These are phyloP conservation scores for Tricholoma bakamatsutake DNA, from an alignment of 768 basidiomycete genomes.

Conservation along the genomic window DNA sequence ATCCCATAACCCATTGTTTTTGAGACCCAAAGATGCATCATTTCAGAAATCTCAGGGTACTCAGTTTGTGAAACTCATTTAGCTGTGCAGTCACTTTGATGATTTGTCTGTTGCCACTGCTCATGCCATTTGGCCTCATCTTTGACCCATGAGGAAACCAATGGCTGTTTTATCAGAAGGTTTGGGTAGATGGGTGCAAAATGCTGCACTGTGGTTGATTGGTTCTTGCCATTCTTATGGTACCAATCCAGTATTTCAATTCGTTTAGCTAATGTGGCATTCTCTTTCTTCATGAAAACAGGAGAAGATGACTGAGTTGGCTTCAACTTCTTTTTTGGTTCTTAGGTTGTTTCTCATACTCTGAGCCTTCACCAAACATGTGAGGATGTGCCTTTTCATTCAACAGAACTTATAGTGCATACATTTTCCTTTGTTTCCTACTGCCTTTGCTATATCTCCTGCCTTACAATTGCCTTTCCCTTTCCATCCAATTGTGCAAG, in stretches of 20 bases:
- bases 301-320: background rate
- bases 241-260: too few species aligned
- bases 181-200: conserved; percentile 20
- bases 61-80: conserved; percentile 23
- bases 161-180: conserved; percentile 23
- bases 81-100: conserved; percentile 3
- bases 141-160: conserved; percentile 17
- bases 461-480: background rate
- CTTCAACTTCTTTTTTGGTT: background rate
- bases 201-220: conserved; percentile 17
- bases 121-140: conserved; percentile 18
- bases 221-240: too few species aligned
- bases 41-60: conserved; percentile 3
- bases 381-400: background rate
- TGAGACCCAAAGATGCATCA: conserved; percentile 7
- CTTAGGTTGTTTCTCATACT: background rate
- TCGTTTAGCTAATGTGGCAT: too few species aligned
- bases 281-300: background rate
- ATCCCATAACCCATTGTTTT: conserved; percentile 25
- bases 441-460: background rate
- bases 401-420: background rate
- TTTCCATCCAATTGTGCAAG: background rate
- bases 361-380: background rate
- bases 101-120: too few species aligned
- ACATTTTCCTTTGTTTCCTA: background rate